Evolutionary conservation across 2,329 filamentous ascomycete species (phyloP).

Genomic region (Cryoendolithus antarcticus): DNA sequence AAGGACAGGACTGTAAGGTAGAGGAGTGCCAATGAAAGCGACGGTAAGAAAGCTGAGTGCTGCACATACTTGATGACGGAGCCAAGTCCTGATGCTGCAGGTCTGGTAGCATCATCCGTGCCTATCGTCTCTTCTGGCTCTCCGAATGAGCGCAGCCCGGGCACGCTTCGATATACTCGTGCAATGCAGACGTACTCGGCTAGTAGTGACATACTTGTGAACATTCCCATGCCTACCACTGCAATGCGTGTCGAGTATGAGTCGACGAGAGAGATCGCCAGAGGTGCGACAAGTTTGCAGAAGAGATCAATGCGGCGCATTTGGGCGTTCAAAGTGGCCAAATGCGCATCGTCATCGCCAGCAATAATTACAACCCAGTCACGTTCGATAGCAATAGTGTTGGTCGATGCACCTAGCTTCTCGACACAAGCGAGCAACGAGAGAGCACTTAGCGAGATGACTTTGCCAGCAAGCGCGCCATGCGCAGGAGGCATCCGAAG

Average conservation of each 20-base stretch:
- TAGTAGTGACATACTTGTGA: slow-evolving; percentile 37
- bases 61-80: slow-evolving; percentile 32
- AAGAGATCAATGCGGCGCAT: slow-evolving; percentile 49
- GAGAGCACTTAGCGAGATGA: slow-evolving; percentile 19
- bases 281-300: slow-evolving; percentile 44
- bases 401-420: slow-evolving; percentile 53
- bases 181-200: slow-evolving; percentile 44
- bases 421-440: slow-evolving; percentile 53
- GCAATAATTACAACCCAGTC: slow-evolving; percentile 46
- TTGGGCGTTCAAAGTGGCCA: slow-evolving; percentile 33
- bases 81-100: slow-evolving; percentile 5
- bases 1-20: slow-evolving; percentile 52
- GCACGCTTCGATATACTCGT: slow-evolving; percentile 25
- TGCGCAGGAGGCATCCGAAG: neutral
- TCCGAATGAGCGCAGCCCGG: slow-evolving; percentile 12
- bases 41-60: slow-evolving; percentile 48
- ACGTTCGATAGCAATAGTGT: slow-evolving; percentile 55
- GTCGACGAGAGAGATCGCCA: slow-evolving; percentile 39
- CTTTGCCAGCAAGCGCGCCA: neutral
- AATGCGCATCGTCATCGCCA: slow-evolving; percentile 22
- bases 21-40: slow-evolving; percentile 45
- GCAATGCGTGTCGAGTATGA: slow-evolving; percentile 37
- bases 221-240: slow-evolving; percentile 36
- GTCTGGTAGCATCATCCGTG: too few species aligned
- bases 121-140: too few species aligned